Percentiles rank a stretch among this genome's conserved stretches.
These are phyloP conservation scores for Phytophthora agathidicida DNA, from an alignment of 352 stramenopile species.

Conservation along the genomic window DNA sequence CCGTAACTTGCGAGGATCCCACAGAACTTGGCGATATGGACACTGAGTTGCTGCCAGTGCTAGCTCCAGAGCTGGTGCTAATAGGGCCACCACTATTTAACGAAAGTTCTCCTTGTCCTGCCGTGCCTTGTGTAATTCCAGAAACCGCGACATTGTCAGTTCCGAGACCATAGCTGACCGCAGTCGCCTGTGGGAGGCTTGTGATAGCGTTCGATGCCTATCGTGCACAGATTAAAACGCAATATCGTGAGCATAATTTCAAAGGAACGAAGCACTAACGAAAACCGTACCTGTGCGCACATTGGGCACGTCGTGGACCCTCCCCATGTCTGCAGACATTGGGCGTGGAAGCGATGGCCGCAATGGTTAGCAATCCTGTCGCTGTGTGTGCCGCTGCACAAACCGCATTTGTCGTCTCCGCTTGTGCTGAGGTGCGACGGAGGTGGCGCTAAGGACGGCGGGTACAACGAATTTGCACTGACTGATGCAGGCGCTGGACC, in stretches of 20 bases:
- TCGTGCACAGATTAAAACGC: constrained; percentile 1
- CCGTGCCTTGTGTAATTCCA: constrained; percentile 28
- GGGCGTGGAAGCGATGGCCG: constrained; percentile 73
- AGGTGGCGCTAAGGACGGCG: constrained; percentile 26
- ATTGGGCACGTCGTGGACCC: constrained; percentile 57
- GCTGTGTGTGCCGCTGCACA: constrained; percentile 53
- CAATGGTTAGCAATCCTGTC: constrained; percentile 62
- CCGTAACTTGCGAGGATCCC: constrained; percentile 23
- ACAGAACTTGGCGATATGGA: constrained; percentile 34
- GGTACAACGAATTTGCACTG: constrained; percentile 38
- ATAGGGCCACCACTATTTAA: constrained; percentile 31
- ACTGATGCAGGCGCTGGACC: constrained; percentile 25
- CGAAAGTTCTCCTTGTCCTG: constrained; percentile 27
- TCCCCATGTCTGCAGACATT: constrained; percentile 73
- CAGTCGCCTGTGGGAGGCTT: constrained; percentile 15
- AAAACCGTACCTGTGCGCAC: constrained; percentile 47
- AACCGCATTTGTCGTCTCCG: constrained; percentile 38
- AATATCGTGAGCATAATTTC: constrained; percentile 11
- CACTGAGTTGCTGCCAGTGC: constrained; percentile 23
- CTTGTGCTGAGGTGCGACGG: constrained; percentile 22
- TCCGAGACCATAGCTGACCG: constrained; percentile 30
- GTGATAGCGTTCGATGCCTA: constrained; percentile 44
- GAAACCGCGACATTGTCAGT: constrained; percentile 22
- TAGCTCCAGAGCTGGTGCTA: constrained; percentile 30
- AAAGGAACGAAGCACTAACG: not conserved